These are phyloP conservation scores for Nakaseomyces nivariensis DNA, from an alignment of 1,139 yeast species.

Conservation along the genomic window DNA sequence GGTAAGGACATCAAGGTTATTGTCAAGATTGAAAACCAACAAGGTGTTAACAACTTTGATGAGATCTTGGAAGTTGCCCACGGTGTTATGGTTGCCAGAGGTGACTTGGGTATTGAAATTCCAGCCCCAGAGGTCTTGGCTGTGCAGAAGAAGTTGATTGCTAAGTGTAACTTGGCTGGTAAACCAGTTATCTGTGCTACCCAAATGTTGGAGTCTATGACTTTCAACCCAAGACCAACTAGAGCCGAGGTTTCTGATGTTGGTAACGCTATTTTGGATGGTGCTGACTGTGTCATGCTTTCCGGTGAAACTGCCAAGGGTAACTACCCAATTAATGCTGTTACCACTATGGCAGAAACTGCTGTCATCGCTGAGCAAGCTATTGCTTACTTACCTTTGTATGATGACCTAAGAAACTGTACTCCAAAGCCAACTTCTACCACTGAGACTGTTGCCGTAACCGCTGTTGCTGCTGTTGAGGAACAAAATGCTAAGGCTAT, in stretches of 20 bases:
- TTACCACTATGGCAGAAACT: constrained; percentile 97
- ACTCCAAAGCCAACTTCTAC: constrained; percentile 86
- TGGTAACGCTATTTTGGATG: constrained; percentile 97
- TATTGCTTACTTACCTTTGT: constrained; percentile 77
- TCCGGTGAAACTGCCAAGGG: constrained; percentile 99
- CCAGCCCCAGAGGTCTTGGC: constrained; percentile 98
- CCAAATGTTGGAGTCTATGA: constrained; percentile 99
- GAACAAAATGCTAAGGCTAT: constrained; percentile 97
- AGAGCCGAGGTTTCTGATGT: constrained; percentile 99
- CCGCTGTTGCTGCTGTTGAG: constrained; percentile 92
- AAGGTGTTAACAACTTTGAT: constrained; percentile 98
- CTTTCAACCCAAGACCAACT: constrained; percentile 99
- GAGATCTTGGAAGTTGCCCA: constrained; percentile 89
- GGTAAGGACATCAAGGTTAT: constrained; percentile 94
- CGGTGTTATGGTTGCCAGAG: constrained; percentile 99
- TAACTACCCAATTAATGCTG: constrained; percentile 94
- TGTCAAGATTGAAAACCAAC: constrained; percentile 97
- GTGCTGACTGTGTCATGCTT: constrained; percentile 99
- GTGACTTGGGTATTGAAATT: constrained; percentile 98
- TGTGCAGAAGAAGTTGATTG: constrained; percentile 97
- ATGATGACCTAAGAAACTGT: constrained; percentile 79
- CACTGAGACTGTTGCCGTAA: constrained; percentile 93
- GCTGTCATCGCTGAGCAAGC: constrained; percentile 95
- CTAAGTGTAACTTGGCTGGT: constrained; percentile 98
- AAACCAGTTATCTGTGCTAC: constrained; percentile 99